Percentiles rank a stretch among this genome's conserved stretches.
Conservation (phyloP, 2,329 filamentous ascomycete species). For the Fusarium sp. region DNA sequence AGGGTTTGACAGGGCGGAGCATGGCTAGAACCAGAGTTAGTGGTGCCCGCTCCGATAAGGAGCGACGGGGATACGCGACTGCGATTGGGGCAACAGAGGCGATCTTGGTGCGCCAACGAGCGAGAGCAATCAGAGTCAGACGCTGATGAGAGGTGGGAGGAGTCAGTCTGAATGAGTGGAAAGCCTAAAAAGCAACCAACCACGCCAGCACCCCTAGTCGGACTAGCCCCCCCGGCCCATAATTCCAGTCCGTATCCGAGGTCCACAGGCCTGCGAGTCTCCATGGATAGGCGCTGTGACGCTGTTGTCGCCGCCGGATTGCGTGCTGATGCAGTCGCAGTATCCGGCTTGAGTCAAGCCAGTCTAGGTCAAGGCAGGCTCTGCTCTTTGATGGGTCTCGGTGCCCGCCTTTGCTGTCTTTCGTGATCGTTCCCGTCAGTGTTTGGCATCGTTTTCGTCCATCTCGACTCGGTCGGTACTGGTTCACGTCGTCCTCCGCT, state of each 20-base stretch:
- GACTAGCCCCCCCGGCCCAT: slow-evolving; percentile 38
- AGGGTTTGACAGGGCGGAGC: slow-evolving; percentile 41
- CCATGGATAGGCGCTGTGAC: slow-evolving; percentile 40
- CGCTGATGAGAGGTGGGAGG: slow-evolving; percentile 20
- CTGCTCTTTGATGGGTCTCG: slow-evolving; percentile 26
- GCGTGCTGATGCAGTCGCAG: slow-evolving; percentile 38
- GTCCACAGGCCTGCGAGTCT: slow-evolving; percentile 27
- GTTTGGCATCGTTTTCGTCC: slow-evolving; percentile 34
- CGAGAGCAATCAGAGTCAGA: slow-evolving; percentile 21
- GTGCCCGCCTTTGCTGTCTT: slow-evolving; percentile 30
- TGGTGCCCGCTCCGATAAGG: slow-evolving; percentile 29
- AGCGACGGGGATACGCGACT: slow-evolving; percentile 28
- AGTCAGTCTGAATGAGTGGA: slow-evolving; percentile 14
- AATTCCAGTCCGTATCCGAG: slow-evolving; percentile 40
- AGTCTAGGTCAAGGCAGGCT: slow-evolving; percentile 34
- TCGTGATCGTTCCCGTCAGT: slow-evolving; percentile 29
- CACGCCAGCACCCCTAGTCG: slow-evolving; percentile 31
- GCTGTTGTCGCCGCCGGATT: slow-evolving; percentile 37
- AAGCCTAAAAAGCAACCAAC: slow-evolving; percentile 40
- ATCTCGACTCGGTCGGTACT: slow-evolving; percentile 20
- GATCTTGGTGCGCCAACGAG: slow-evolving; percentile 27
- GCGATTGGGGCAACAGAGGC: slow-evolving; percentile 29
- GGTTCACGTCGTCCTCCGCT: slow-evolving; percentile 4
- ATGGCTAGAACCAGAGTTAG: slow-evolving; percentile 36
- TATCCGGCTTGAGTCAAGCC: slow-evolving; percentile 37